Conservation (phyloP, 805 yeast genomes). For the Yarrowia osloensis region DNA sequence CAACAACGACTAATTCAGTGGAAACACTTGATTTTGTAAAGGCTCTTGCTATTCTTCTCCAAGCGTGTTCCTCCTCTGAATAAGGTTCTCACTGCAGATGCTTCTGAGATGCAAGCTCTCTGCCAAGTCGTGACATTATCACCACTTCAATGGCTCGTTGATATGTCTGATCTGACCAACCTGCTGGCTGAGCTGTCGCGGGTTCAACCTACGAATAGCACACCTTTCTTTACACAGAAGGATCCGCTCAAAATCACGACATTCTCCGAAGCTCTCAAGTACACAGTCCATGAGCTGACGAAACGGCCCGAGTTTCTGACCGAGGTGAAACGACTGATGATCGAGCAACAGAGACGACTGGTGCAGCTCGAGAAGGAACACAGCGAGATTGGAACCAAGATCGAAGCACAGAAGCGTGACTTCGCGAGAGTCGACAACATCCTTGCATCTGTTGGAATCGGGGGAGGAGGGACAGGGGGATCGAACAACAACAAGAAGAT, state of each 20-base stretch:
- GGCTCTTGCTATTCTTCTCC: no score
- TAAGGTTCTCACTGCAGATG: neutral
- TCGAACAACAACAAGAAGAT: neutral
- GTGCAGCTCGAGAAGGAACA: constrained; percentile 3
- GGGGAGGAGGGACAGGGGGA: neutral
- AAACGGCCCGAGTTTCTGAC: constrained; percentile 1
- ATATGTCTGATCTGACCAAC: constrained; percentile 16
- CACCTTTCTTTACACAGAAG: constrained; percentile 3
- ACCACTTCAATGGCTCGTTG: neutral
- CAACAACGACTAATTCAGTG: no score
- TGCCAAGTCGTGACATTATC: neutral
- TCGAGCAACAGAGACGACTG: constrained; percentile 7
- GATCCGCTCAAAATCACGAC: constrained; percentile 17
- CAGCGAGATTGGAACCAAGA: neutral
- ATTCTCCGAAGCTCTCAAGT: constrained; percentile 15
- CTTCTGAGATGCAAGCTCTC: neutral
- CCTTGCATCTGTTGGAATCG: neutral
- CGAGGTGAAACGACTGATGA: constrained; percentile 8
- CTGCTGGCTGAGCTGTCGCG: constrained; percentile 20
- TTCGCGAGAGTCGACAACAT: neutral
- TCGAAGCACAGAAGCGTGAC: neutral
- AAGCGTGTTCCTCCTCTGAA: no score
- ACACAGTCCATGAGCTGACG: constrained; percentile 1
- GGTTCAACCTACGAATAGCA: neutral
- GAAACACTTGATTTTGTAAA: no score